Base-by-base conservation (phyloP, 1,284 basidiomycete species). In the Trichosporon ovoides region DNA sequence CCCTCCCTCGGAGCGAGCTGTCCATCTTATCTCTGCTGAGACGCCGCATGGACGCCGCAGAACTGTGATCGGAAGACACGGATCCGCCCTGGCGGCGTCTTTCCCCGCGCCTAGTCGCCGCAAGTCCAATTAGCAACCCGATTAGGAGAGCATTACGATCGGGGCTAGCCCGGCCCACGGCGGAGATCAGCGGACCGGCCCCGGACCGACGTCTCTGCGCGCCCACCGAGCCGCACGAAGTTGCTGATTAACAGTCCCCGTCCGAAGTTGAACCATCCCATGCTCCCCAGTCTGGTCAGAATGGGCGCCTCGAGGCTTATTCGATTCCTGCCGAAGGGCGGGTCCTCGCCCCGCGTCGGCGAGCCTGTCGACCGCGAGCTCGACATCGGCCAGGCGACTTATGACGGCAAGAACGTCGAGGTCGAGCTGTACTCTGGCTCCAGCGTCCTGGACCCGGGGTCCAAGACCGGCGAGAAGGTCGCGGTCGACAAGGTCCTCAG, bases 341-440 rank as follows among this genome's bases (percentile, higher is more conserved):
- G 59, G 6, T 38, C 54, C 18, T 33, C 57, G 19, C 63, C 59
- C 3, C 57, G 66, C 14, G 67, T 76, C 55, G 76, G 77, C 55
- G 70, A 76, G 59, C 76, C 76, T 0, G 65, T 72, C 43, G 72
- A 78, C 57, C 31, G 62, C 0, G 14, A 52, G 0, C 60, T 76
- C 18, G 79, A 80, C 57, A 72, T 80, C 37, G 79, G 79, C 28
- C 59, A 72, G 5, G 77, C 78, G 9, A 59, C 68, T 0, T 73
- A 68, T 55, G 52, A 60, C 3, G 61, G 58, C 14, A 24, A 66
- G 53, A 11, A 55, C 19, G 62, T 75, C 57, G 68, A 74, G 58
- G 71, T 73, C 38, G 60, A 68, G 31, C 70, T 74, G 14, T 73
- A 68, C 53, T 70, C 68, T 1, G 75, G 73, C 24, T 35, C 28